A percentile compares a stretch with the other conserved stretches of the same genome.
phyloP scores from a whole-genome alignment of 2,329 filamentous ascomycete species.

The Trichophyton verrucosum region DNA sequence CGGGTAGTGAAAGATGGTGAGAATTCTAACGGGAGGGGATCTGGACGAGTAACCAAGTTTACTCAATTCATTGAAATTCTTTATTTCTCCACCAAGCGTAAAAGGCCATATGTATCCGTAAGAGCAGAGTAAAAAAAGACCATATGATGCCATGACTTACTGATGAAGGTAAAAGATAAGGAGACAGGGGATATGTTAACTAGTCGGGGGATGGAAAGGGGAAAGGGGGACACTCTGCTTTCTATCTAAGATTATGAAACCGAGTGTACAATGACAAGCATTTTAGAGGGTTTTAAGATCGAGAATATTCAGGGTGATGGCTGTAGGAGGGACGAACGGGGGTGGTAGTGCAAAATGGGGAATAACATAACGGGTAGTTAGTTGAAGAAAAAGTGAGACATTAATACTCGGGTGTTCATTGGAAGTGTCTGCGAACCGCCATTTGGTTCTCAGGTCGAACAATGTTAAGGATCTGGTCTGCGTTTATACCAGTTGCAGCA shows the following conservation, averaged over 20 bases:
- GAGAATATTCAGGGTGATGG: background rate
- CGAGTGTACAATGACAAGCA: background rate
- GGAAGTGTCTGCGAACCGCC: constrained; percentile 66
- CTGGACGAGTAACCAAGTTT: background rate
- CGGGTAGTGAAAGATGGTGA: no score
- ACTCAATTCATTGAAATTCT: background rate
- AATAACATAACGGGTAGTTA: background rate
- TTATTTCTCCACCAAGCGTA: background rate
- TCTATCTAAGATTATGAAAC: constrained; percentile 5
- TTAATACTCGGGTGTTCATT: constrained; percentile 31
- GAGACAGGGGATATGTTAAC: background rate
- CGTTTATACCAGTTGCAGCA: constrained; percentile 59
- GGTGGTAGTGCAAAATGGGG: background rate
- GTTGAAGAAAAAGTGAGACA: background rate
- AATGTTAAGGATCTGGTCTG: constrained; percentile 54
- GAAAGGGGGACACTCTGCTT: background rate
- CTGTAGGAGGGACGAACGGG: background rate
- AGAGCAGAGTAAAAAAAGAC: background rate
- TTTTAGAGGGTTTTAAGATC: background rate
- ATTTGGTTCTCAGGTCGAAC: constrained; percentile 71
- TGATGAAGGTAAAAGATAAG: no score
- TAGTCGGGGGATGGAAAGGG: background rate
- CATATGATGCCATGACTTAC: background rate
- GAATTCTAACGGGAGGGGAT: background rate
- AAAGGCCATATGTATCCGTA: background rate